A percentile compares a stretch with the other conserved stretches of the same genome.
Evolutionary conservation across 345 rosid species (phyloP).

Genomic region (Streptanthus diversifolius): DNA sequence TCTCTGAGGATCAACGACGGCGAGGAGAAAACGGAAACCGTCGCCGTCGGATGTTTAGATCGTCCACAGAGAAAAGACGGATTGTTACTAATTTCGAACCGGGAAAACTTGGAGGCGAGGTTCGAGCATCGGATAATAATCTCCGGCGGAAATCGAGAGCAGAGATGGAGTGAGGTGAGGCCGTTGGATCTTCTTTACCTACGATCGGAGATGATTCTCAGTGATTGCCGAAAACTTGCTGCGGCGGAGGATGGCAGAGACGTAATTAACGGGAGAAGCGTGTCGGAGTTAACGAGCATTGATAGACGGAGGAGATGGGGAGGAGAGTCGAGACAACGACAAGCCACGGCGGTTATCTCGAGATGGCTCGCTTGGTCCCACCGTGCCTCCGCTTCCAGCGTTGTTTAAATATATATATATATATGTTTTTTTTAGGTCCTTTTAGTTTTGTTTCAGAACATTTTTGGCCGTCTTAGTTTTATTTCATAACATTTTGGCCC

Average conservation of each 20-base stretch:
- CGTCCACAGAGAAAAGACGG: slow-evolving; percentile 60
- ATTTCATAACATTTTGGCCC: slow-evolving; percentile 4
- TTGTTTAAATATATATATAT: slow-evolving; percentile 14
- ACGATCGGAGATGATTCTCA: slow-evolving; percentile 67
- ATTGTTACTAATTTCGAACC: slow-evolving; percentile 36
- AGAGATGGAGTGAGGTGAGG: slow-evolving; percentile 74
- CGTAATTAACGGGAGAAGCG: slow-evolving; percentile 60
- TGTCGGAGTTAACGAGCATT: slow-evolving; percentile 74
- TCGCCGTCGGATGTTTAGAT: slow-evolving; percentile 47
- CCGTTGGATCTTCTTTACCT: slow-evolving; percentile 70
- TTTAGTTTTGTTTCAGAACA: neutral
- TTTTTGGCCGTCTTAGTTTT: slow-evolving; percentile 16
- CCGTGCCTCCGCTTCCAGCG: slow-evolving; percentile 27
- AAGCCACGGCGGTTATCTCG: slow-evolving; percentile 48
- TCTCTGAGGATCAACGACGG: slow-evolving; percentile 28
- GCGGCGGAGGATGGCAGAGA: slow-evolving; percentile 41
- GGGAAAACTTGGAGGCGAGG: slow-evolving; percentile 39
- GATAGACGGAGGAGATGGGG: slow-evolving; percentile 48
- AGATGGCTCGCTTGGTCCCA: slow-evolving; percentile 42
- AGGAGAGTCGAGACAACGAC: slow-evolving; percentile 36
- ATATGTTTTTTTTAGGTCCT: neutral
- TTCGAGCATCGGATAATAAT: slow-evolving; percentile 73
- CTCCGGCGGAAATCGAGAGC: slow-evolving; percentile 39
- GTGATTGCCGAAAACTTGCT: slow-evolving; percentile 42
- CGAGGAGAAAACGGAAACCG: slow-evolving; percentile 23